Evolutionary conservation across 2,329 filamentous ascomycete genomes (phyloP).

Genomic region (Xylariaceae sp.): DNA sequence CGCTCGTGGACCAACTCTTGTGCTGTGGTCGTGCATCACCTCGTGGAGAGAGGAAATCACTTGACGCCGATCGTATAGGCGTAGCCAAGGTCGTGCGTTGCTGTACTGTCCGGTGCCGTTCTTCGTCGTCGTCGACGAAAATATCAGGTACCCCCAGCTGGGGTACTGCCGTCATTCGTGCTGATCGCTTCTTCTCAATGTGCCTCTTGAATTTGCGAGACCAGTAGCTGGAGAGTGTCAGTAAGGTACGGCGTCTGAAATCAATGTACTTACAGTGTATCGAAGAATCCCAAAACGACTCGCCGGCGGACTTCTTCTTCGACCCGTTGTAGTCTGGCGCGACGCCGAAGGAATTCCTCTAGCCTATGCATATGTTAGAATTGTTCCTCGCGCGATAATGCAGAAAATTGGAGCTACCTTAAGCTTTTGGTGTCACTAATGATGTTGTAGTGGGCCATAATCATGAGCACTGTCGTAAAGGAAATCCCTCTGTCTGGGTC

Average conservation of each 20-base stretch:
- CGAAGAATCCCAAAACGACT: constrained; percentile 90
- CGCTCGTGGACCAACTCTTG: constrained; percentile 39
- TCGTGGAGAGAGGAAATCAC: constrained; percentile 33
- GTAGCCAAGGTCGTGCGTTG: constrained; percentile 27
- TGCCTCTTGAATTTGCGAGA: constrained; percentile 74
- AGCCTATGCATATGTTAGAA: constrained; percentile 72
- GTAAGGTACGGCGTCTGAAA: constrained; percentile 14
- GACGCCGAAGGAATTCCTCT: constrained; percentile 89
- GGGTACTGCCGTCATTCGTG: constrained; percentile 73
- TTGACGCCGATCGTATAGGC: constrained; percentile 15
- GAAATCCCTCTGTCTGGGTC: constrained; percentile 86
- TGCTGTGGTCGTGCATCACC: constrained; percentile 32
- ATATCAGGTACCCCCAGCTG: constrained; percentile 86
- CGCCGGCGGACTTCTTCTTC: constrained; percentile 91
- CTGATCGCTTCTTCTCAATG: constrained; percentile 66
- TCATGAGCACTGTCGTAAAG: constrained; percentile 90
- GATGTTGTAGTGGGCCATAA: constrained; percentile 95
- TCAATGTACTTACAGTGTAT: constrained; percentile 67
- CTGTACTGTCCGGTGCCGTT: constrained; percentile 27
- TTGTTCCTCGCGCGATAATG: constrained; percentile 49
- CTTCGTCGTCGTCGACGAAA: constrained; percentile 74
- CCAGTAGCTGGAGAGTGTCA: constrained; percentile 58
- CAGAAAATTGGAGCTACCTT: constrained; percentile 45
- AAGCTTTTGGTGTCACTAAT: constrained; percentile 97
- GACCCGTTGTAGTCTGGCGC: constrained; percentile 85